Conservation (phyloP, 169 alveolate species). For the Perkinsus chesapeaki region DNA sequence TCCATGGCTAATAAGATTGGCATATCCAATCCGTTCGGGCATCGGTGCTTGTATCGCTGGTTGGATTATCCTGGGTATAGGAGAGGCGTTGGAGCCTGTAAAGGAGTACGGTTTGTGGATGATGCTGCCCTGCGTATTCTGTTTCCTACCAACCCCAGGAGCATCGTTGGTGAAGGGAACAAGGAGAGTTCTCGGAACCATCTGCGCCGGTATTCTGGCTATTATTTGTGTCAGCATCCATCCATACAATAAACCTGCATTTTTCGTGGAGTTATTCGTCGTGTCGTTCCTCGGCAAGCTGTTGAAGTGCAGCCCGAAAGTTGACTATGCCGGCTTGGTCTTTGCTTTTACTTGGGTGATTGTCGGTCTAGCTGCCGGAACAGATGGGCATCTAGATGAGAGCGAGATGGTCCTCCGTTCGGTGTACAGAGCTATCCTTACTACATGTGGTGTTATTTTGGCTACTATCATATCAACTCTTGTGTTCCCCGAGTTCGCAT, state of each 20-base stretch:
- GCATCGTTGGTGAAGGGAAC: neutral
- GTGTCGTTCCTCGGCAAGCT: neutral
- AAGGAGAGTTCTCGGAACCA: neutral
- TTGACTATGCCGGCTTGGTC: neutral
- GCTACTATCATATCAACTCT: neutral
- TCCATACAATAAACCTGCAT: neutral
- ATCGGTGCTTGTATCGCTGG: neutral
- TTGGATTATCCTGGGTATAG: neutral
- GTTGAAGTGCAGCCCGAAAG: neutral
- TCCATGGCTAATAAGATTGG: neutral
- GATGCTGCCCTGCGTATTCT: neutral
- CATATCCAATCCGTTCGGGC: neutral
- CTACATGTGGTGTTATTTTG: neutral
- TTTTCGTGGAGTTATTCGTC: neutral
- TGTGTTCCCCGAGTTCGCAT: neutral
- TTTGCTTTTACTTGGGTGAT: neutral
- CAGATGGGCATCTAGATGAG: neutral
- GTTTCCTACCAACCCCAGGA: neutral
- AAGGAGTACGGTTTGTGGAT: neutral
- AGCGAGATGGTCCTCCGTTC: neutral
- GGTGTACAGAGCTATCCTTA: neutral
- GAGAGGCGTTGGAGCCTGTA: neutral
- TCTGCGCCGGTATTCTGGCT: neutral
- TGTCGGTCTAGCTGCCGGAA: neutral
- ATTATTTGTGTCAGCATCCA: neutral